A percentile compares a stretch with the other conserved stretches of the same genome.
Conservation (phyloP, 306 rosid species). For the Citrullus mucosospermus region DNA sequence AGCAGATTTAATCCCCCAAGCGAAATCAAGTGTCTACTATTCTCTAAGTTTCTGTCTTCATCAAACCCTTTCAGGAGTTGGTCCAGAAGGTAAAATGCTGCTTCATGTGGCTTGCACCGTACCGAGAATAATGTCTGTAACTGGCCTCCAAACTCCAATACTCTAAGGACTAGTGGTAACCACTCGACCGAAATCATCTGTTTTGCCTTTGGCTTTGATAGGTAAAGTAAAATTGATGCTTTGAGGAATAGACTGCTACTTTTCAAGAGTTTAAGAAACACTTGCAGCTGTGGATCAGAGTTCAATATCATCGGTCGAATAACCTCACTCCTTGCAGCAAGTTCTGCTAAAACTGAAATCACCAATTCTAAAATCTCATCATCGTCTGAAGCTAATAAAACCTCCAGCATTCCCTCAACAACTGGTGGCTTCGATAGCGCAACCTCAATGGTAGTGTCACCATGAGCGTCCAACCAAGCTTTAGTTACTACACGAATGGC, state of each 20-base stretch:
- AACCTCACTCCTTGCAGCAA: conserved; percentile 23
- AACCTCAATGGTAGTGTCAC: conserved; percentile 39
- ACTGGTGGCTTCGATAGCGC: conserved; percentile 39
- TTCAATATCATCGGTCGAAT: conserved; percentile 42
- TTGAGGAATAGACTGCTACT: conserved; percentile 62
- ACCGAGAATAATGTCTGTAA: conserved; percentile 65
- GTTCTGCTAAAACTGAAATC: conserved; percentile 55
- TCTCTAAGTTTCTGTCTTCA: conserved; percentile 75
- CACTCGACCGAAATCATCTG: conserved; percentile 73
- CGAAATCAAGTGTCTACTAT: conserved; percentile 60
- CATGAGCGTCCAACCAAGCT: conserved; percentile 63
- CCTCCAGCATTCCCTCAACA: conserved; percentile 64
- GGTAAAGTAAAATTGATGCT: conserved; percentile 63
- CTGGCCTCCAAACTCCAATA: conserved; percentile 67
- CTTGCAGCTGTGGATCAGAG: conserved; percentile 66
- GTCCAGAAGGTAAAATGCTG: conserved; percentile 66
- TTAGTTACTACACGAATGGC: conserved; percentile 43
- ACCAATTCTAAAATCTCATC: conserved; percentile 65
- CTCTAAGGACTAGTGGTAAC: conserved; percentile 72
- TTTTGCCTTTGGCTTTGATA: conserved; percentile 58
- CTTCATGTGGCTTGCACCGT: conserved; percentile 48
- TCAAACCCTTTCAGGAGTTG: conserved; percentile 77
- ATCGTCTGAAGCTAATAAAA: conserved; percentile 51
- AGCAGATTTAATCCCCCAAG: conserved; percentile 63
- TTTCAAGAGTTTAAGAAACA: conserved; percentile 52